Conservation (phyloP, 2,329 filamentous ascomycete genomes). For the Stagonosporopsis tanaceti region DNA sequence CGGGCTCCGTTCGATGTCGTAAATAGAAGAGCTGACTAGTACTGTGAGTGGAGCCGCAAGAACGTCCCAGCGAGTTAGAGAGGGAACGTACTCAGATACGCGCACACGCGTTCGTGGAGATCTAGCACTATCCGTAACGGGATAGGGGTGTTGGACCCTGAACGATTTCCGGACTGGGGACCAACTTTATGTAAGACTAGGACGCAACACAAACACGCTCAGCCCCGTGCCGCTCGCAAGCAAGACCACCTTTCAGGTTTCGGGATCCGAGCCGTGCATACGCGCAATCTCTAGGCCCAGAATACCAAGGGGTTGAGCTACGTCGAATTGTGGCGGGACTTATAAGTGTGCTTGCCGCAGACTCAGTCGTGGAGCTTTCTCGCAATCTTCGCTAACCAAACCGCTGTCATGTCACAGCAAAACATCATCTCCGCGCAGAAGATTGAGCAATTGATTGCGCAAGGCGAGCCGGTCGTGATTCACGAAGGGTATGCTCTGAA, state of each 20-base stretch:
- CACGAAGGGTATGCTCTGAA: conserved; percentile 63
- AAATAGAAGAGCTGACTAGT: conserved; percentile 5
- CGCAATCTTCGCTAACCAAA: background rate
- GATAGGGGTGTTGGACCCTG: conserved; percentile 18
- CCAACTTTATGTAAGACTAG: conserved; percentile 4
- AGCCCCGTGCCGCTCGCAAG: conserved; percentile 22
- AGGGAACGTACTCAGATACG: conserved; percentile 6
- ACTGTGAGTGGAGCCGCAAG: background rate
- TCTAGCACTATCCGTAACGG: background rate
- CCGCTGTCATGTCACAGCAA: conserved; percentile 30
- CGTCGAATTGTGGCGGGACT: conserved; percentile 1
- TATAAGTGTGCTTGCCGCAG: conserved; percentile 12
- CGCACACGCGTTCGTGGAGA: conserved; percentile 14
- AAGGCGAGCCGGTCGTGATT: conserved; percentile 65
- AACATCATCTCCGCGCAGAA: conserved; percentile 54
- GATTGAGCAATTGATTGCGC: conserved; percentile 62
- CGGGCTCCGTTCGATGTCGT: conserved; percentile 2
- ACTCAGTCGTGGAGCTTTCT: background rate
- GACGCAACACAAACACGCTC: conserved; percentile 13
- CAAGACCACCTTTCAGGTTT: conserved; percentile 17
- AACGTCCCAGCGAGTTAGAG: conserved; percentile 2
- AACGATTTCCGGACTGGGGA: background rate
- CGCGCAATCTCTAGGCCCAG: conserved; percentile 10
- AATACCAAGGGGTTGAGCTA: conserved; percentile 11
- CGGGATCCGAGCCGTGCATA: conserved; percentile 18